Conservation (phyloP, 805 yeast genomes). For the Candida insectalens region DNA sequence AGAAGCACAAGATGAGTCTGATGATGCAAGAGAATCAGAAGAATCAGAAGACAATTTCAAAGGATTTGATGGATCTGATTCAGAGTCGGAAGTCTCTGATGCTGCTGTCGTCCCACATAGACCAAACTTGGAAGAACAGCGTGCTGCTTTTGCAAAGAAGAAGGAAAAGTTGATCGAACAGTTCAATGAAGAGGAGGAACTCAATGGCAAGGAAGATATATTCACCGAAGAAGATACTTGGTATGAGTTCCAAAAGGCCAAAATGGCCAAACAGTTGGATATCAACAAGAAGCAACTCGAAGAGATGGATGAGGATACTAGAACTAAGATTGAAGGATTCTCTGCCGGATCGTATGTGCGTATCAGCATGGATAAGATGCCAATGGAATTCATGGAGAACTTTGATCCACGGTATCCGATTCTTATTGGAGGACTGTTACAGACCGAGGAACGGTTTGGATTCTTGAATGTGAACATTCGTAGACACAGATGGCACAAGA, state of each 20-base stretch:
- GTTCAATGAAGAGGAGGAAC: slow-evolving; percentile 77
- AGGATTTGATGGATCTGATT: slow-evolving; percentile 20
- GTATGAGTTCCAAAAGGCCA: slow-evolving; percentile 96
- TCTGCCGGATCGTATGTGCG: slow-evolving; percentile 93
- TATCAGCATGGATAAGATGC: slow-evolving; percentile 69
- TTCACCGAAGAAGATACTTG: slow-evolving; percentile 82
- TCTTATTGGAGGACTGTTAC: slow-evolving; percentile 80
- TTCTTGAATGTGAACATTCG: slow-evolving; percentile 87
- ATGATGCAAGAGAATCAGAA: slow-evolving; percentile 13
- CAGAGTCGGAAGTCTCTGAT: slow-evolving; percentile 39
- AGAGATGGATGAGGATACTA: slow-evolving; percentile 63
- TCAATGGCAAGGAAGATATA: slow-evolving; percentile 66
- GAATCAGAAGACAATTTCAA: slow-evolving; percentile 28
- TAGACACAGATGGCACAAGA: slow-evolving; percentile 98
- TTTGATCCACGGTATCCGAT: slow-evolving; percentile 82
- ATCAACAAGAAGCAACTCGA: slow-evolving; percentile 78
- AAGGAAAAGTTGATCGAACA: slow-evolving; percentile 84
- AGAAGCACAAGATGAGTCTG: slow-evolving; percentile 16
- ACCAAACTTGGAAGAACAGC: slow-evolving; percentile 50
- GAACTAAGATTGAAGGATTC: slow-evolving; percentile 81
- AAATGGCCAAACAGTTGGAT: slow-evolving; percentile 91
- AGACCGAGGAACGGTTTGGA: slow-evolving; percentile 90
- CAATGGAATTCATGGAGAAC: slow-evolving; percentile 84
- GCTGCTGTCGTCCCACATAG: slow-evolving; percentile 32
- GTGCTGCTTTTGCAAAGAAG: slow-evolving; percentile 76